Evolutionary conservation across 2,329 filamentous ascomycete species (phyloP).

Genomic region (Periconia macrospinosa): DNA sequence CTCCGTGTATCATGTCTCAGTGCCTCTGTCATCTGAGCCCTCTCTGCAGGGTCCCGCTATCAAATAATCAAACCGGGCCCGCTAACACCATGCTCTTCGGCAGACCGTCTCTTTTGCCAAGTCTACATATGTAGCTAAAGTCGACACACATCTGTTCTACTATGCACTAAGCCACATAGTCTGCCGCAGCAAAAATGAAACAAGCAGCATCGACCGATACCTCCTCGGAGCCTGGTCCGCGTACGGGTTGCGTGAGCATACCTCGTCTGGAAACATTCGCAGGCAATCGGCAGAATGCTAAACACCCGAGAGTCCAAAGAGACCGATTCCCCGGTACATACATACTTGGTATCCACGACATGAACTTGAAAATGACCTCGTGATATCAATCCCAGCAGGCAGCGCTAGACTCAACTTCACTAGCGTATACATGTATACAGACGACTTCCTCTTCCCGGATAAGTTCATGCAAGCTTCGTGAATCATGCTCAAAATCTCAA

Average conservation of each 20-base stretch:
- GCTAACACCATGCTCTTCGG: not conserved
- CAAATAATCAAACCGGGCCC: too few relatives aligned
- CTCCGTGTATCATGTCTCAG: conserved; percentile 34
- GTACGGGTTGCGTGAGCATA: too few relatives aligned
- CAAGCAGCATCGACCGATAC: too few relatives aligned
- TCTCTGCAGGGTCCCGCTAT: conserved; percentile 33
- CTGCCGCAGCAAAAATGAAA: not conserved
- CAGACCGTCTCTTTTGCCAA: not conserved
- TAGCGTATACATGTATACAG: not conserved
- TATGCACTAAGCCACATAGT: not conserved
- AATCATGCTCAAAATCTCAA: not conserved
- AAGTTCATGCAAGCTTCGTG: not conserved
- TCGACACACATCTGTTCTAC: not conserved
- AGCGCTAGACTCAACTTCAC: not conserved
- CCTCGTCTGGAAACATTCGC: too few relatives aligned
- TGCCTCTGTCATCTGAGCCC: conserved; percentile 35
- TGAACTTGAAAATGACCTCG: too few relatives aligned
- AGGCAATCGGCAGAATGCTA: too few relatives aligned
- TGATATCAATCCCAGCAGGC: not conserved
- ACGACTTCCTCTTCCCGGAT: not conserved
- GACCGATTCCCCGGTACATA: too few relatives aligned
- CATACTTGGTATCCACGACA: too few relatives aligned
- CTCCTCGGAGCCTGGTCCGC: too few relatives aligned
- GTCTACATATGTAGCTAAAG: not conserved
- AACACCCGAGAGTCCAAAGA: too few relatives aligned